Evolutionary conservation across 1,284 basidiomycete species (phyloP), one percentile per base, ranked within the genome.

Genomic region (Cystobasidium slooffiae): DNA sequence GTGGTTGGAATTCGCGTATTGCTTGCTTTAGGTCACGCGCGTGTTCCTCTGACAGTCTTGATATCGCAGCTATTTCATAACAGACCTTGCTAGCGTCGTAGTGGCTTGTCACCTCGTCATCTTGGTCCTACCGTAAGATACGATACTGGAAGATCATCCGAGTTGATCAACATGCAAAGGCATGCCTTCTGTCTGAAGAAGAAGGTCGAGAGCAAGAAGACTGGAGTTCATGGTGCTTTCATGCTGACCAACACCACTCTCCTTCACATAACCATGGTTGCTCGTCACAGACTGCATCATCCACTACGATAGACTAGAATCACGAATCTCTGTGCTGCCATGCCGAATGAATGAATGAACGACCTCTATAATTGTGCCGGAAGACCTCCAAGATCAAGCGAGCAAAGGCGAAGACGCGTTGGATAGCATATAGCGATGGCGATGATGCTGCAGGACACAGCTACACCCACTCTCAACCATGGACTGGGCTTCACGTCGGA

Each of bases 151-250:
- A 31, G 31, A 31, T 31, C 31, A 31, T 31, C 39, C 53, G 24
- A 56, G 53, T 56, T 37, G 53, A 56, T 56, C 53, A 37, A 37
- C 31, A 10, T 37, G 53, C 53, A 56, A 37, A 56, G 53, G 53
- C 53, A 56, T 31, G 53, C 53, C 24, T 53, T 18, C 51, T 53
- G 53, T 31, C 31, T 31, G 31, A 1, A 31, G 31, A 31, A 31
- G 31, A 31, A 31, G n/a, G n/a, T n/a, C 31, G 5, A 31, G 31
- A 31, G n/a, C 31, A 31, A 5, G 2, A 31, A 2, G 31, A 31
- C 31, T 31, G 31, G 31, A 31, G 31, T 31, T 5, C 31, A 31
- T 5, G 2, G 31, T 31, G 31, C 31, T 31, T 31, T 31, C 31
- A 31, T 31, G 31, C 31, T 31, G 31, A 53, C 14, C n/a, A 22